Base-by-base conservation (phyloP, 1,284 basidiomycete genomes). In the Ceratobasidium theobromae region DNA sequence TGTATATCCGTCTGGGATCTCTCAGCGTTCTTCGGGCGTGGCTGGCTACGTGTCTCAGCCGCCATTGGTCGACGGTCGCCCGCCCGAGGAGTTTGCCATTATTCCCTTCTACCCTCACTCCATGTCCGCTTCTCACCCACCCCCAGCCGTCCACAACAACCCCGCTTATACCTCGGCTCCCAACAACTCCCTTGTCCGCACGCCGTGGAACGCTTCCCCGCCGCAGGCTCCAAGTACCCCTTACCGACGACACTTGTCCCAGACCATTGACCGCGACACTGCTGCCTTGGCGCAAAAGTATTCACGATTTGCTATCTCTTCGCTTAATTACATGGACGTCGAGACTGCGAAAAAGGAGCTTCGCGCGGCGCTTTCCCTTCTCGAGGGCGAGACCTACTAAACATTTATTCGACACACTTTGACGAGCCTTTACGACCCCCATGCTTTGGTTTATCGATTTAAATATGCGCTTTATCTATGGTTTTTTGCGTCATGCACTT, bases 271-370 rank as follows among this genome's bases (percentile, higher is more conserved):
- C 46, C 38, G 81, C 87, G 28, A 85, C 87, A 71, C 84, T 84
- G 25, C 46, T 46, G 53, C 67, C 41, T 33, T 58, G n/a, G 67
- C 67, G 48, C 93, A 97, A 79, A 95, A 92, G 74, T 93, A 95
- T 72, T 93, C 93, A 72, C 84, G 84, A 62, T 96, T 88, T 77
- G 95, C 95, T 5, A 93, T 96, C 68, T 93, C 91, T 21, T 86
- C 95, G 18, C 78, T 98, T 66, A 93, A 97, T 73, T 98, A 94
- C 74, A 95, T 97, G 73, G 95, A 98, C 75, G 80, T 81, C 14
- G 88, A 89, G 70, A 88, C 90, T 70, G 94, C 94, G 23, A 81
- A 84, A 72, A 87, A 84, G 73, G 91, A 97, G 76, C 76, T 97
- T 70, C 80, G 84, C 70, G 80, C 84, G 35, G 94, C 94, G 18